Evolutionary conservation across 768 basidiomycete genomes (phyloP).

Genomic region (Coprinellus micaceus): DNA sequence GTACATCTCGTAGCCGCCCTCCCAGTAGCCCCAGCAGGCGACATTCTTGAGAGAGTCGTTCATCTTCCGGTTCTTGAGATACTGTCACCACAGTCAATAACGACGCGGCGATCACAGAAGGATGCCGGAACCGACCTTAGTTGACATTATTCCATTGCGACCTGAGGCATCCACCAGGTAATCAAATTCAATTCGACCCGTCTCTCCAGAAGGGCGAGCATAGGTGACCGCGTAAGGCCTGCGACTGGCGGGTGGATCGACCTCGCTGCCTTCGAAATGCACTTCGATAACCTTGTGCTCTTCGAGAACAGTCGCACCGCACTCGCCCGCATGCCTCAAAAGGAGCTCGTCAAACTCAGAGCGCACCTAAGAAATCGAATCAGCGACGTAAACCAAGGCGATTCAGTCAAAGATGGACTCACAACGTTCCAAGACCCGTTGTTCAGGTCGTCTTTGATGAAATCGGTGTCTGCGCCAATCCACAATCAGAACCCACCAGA

Average conservation of each 20-base stretch:
- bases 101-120: background rate
- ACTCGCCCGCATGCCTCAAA: slow-evolving; percentile 29
- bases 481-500: background rate
- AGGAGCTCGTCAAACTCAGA: slow-evolving; percentile 36
- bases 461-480: slow-evolving; percentile 29
- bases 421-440: slow-evolving; percentile 37
- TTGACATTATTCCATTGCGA: slow-evolving; percentile 33
- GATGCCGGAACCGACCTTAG: slow-evolving; percentile 19
- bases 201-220: slow-evolving; percentile 18
- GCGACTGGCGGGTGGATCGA: background rate
- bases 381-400: background rate
- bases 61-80: slow-evolving; percentile 30
- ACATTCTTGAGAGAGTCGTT: slow-evolving; percentile 30
- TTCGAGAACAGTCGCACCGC: slow-evolving; percentile 31
- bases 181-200: slow-evolving; percentile 28
- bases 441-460: slow-evolving; percentile 23
- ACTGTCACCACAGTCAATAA: slow-evolving; percentile 11
- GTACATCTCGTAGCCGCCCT: slow-evolving; percentile 22
- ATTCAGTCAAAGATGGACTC: slow-evolving; percentile 7
- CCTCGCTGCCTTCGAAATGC: slow-evolving; percentile 18
- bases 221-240: slow-evolving; percentile 26
- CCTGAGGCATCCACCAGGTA: slow-evolving; percentile 36
- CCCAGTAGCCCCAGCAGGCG: slow-evolving; percentile 37
- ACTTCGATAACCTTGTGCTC: slow-evolving; percentile 28
- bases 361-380: slow-evolving; percentile 20